phyloP scores from a whole-genome alignment of 73 alveolate genomes.

The Paramecium bursaria region DNA sequence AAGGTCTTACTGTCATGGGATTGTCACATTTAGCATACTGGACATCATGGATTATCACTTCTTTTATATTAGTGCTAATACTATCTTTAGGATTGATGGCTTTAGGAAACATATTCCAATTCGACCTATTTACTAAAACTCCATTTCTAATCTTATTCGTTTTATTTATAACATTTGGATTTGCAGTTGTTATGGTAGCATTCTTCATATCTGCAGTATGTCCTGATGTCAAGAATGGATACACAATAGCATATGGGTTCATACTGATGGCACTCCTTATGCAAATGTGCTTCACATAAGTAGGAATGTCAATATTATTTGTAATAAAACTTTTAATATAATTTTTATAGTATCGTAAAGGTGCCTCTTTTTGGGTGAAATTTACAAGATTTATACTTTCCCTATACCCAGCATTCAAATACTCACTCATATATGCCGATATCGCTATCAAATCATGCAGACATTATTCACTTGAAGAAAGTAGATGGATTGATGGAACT shows the following conservation, averaged over 20 bases:
- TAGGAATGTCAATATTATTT: conserved; percentile 59
- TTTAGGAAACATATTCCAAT: conserved; percentile 57
- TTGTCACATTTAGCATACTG: conserved; percentile 73
- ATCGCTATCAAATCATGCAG: conserved; percentile 68
- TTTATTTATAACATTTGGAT: conserved; percentile 64
- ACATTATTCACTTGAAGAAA: conserved; percentile 66
- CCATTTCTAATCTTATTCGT: conserved; percentile 72
- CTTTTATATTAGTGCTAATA: conserved; percentile 53
- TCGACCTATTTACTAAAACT: conserved; percentile 74
- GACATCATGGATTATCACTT: conserved; percentile 75
- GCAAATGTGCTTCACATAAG: conserved; percentile 70
- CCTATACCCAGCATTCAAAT: conserved; percentile 74
- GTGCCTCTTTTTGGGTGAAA: conserved; percentile 66
- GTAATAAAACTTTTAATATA: too few species aligned
- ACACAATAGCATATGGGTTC: conserved; percentile 73
- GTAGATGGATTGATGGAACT: conserved; percentile 74
- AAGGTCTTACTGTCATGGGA: conserved; percentile 81
- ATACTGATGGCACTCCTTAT: conserved; percentile 68
- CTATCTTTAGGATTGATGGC: conserved; percentile 59
- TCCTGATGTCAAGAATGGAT: conserved; percentile 70
- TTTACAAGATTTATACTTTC: conserved; percentile 50
- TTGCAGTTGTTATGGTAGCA: conserved; percentile 64
- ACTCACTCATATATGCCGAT: conserved; percentile 68
- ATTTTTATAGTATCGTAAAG: conserved; percentile 64
- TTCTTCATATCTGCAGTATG: conserved; percentile 68